Evolutionary conservation across 441 rosid species (phyloP).

Genomic region (Croton setiger): DNA sequence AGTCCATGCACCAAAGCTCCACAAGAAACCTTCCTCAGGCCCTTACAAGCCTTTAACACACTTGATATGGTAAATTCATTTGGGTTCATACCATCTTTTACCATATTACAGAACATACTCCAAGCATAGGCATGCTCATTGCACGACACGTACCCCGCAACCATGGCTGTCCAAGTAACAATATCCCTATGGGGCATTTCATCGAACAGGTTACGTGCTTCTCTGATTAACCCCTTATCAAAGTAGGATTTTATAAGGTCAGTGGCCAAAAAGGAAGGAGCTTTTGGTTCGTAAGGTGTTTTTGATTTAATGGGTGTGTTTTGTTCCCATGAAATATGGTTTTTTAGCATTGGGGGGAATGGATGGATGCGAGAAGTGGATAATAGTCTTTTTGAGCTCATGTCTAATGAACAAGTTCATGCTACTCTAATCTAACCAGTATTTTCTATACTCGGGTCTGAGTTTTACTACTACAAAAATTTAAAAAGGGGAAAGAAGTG

Average conservation of each 20-base stretch:
- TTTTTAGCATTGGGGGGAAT: slow-evolving; percentile 40
- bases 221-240: slow-evolving; percentile 43
- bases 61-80: slow-evolving; percentile 70
- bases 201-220: slow-evolving; percentile 85
- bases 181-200: slow-evolving; percentile 86
- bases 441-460: neutral
- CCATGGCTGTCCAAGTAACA: slow-evolving; percentile 84
- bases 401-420: slow-evolving; percentile 16
- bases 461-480: neutral
- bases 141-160: slow-evolving; percentile 59
- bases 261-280: slow-evolving; percentile 62
- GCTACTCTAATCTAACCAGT: neutral
- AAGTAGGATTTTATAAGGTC: slow-evolving; percentile 52
- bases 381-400: slow-evolving; percentile 40
- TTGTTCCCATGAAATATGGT: slow-evolving; percentile 41
- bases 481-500: neutral
- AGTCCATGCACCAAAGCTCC: slow-evolving; percentile 66
- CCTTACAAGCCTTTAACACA: slow-evolving; percentile 73
- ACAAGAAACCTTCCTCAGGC: slow-evolving; percentile 42
- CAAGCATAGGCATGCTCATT: slow-evolving; percentile 42
- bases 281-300: slow-evolving; percentile 32
- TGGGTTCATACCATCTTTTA: slow-evolving; percentile 39
- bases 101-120: slow-evolving; percentile 59
- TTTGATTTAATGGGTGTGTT: slow-evolving; percentile 23
- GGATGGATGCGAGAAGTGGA: slow-evolving; percentile 31